Base-by-base conservation (phyloP, 2,329 filamentous ascomycete species). In the Trichoderma asperellum region DNA sequence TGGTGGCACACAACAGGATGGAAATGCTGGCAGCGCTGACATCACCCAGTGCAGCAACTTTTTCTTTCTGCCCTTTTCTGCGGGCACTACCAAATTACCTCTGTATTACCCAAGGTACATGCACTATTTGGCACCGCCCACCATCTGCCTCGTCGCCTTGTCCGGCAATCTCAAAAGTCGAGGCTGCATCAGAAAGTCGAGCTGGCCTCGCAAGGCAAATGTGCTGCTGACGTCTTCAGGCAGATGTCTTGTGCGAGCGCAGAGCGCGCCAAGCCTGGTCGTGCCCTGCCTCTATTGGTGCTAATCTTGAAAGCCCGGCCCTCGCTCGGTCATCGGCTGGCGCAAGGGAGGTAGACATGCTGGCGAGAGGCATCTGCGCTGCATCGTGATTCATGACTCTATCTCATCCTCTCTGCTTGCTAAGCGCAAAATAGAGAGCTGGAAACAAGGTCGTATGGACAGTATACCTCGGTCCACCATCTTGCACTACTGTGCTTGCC, bases 151-250 rank as follows among this genome's bases (percentile, higher is more conserved):
- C 18, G 40, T 65, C 61, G 61, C 61, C 68, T 61, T 65, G 61
- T 29, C 66, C 66, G 66, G 56, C 37, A 21, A 21, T 12, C 55
- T 34, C 18, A 34, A 34, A n/a, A n/a, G 47, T 49, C n/a, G 47
- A 49, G 61, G 61, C 61, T 40, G 61, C 21, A 35, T 56, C 29
- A 55, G 43, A 21, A 27, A 1, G 27, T 37, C 63, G 67, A 59
- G 67, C 53, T 69, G 67, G 67, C 60, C 59, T 47, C 40, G 59
- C 24, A 60, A 64, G 67, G 67, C 67, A 62, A 64, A 62, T 59
- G 32, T 21, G 40, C 53, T 43, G 40, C 55, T 67, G 64, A 67
- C 55, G 64, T 67, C 63, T 60, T 34, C 52, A 21, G 49, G 61
- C 61, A 49, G 21, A 43, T 64, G 61, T 43, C 61, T 32, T 56